phyloP scores from a whole-genome alignment of 2,329 filamentous ascomycete genomes.

The Tolypocladium capitatum region DNA sequence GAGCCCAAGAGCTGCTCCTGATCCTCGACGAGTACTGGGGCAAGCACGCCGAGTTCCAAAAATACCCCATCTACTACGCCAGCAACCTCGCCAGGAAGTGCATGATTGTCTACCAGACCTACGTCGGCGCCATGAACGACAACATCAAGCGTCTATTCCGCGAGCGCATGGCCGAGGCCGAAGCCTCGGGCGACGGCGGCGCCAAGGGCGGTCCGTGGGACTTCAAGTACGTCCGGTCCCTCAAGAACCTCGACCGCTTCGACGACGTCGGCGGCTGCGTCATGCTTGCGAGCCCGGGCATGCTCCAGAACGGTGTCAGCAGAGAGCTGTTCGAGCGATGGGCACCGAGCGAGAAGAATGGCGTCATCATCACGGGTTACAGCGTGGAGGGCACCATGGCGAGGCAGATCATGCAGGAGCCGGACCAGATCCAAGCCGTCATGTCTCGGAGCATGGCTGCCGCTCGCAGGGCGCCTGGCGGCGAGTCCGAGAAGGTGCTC shows the following conservation, averaged over 20 bases:
- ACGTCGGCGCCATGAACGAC: constrained; percentile 97
- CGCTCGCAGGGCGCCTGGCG: constrained; percentile 46
- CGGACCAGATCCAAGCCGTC: constrained; percentile 85
- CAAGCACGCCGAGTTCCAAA: constrained; percentile 77
- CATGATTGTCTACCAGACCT: constrained; percentile 98
- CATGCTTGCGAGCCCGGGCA: constrained; percentile 94
- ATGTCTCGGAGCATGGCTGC: constrained; percentile 63
- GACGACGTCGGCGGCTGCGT: constrained; percentile 93
- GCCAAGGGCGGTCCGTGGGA: constrained; percentile 88
- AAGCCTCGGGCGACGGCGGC: constrained; percentile 60
- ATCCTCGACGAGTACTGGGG: constrained; percentile 97
- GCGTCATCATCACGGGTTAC: constrained; percentile 97
- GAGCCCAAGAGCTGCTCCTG: constrained; percentile 84
- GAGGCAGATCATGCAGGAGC: constrained; percentile 87
- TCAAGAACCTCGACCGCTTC: constrained; percentile 89
- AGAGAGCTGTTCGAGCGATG: constrained; percentile 86
- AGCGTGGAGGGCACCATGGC: constrained; percentile 98
- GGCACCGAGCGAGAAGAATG: constrained; percentile 93
- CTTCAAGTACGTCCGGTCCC: constrained; percentile 82
- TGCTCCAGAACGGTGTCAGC: constrained; percentile 94
- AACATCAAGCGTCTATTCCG: constrained; percentile 95
- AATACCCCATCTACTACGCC: constrained; percentile 92
- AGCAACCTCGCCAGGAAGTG: constrained; percentile 90
- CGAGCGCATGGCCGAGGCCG: constrained; percentile 81
- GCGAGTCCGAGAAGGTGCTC: constrained; percentile 74